Conservation (phyloP, 352 stramenopile genomes). For the Globisporangium alternatum region DNA sequence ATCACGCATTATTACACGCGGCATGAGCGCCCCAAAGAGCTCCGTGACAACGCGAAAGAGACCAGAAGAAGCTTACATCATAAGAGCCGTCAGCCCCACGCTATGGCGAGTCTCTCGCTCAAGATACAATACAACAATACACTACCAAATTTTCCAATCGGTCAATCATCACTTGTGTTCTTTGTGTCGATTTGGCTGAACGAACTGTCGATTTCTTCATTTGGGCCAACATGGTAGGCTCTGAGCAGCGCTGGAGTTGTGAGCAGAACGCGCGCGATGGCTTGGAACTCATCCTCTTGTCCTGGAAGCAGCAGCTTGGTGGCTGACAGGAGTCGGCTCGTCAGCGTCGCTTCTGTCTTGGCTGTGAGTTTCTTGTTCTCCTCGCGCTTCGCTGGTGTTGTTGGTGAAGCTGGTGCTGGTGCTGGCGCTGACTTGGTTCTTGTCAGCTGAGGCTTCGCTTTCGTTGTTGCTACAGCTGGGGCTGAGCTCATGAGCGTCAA, state of each 20-base stretch:
- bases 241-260: background rate
- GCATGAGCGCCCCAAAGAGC: background rate
- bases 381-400: background rate
- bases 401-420: background rate
- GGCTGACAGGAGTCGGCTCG: background rate
- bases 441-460: background rate
- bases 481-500: background rate
- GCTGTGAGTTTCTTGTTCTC: background rate
- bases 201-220: constrained; percentile 24
- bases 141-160: background rate
- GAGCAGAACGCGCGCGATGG: constrained; percentile 33
- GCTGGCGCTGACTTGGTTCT: background rate
- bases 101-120: background rate
- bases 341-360: background rate
- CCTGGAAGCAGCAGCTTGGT: constrained; percentile 6
- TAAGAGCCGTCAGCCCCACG: background rate
- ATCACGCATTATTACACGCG: background rate
- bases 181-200: constrained; percentile 23
- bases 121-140: background rate
- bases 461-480: background rate
- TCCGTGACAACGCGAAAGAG: background rate
- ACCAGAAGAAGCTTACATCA: background rate
- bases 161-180: background rate
- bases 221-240: constrained; percentile 11
- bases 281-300: constrained; percentile 39